Conservation (phyloP, 2,329 filamentous ascomycete species). For the Colletotrichum theobromicola region DNA sequence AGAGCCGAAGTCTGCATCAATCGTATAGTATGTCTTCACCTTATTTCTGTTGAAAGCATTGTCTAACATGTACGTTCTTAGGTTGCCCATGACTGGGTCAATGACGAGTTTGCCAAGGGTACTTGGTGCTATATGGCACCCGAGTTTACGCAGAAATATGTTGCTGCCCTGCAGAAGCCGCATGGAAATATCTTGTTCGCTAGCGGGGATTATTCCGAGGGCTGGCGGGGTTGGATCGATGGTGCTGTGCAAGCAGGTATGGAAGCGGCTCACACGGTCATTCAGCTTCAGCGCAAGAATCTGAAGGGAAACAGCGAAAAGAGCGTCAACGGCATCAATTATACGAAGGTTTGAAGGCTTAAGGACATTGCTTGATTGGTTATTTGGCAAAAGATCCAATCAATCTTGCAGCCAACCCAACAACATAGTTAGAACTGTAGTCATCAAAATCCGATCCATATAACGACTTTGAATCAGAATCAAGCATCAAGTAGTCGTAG, state of each 20-base stretch:
- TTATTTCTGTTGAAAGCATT: not conserved
- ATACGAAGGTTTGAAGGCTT: not conserved
- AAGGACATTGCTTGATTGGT: not conserved
- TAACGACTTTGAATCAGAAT: not conserved
- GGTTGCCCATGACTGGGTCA: not conserved
- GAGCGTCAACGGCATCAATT: not conserved
- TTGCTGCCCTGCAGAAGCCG: not conserved
- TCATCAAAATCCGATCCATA: not conserved
- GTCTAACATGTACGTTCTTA: not conserved
- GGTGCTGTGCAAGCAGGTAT: not conserved
- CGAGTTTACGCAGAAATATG: not conserved
- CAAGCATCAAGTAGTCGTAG: not conserved
- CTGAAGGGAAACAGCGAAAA: not conserved
- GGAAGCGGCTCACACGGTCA: not conserved
- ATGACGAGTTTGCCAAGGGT: not conserved
- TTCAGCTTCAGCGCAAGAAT: not conserved
- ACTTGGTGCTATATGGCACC: not conserved
- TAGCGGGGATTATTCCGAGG: not conserved
- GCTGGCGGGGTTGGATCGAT: not conserved
- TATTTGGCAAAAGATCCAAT: not conserved
- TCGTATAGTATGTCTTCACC: not conserved
- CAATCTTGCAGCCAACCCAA: not conserved
- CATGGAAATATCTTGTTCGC: not conserved
- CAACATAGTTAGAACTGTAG: not conserved
- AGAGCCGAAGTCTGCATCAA: not conserved